A percentile compares a stretch with the other conserved stretches of the same genome.
These are phyloP conservation scores for Salix arbutifolia DNA, from an alignment of 345 rosid genomes.

Conservation along the genomic window DNA sequence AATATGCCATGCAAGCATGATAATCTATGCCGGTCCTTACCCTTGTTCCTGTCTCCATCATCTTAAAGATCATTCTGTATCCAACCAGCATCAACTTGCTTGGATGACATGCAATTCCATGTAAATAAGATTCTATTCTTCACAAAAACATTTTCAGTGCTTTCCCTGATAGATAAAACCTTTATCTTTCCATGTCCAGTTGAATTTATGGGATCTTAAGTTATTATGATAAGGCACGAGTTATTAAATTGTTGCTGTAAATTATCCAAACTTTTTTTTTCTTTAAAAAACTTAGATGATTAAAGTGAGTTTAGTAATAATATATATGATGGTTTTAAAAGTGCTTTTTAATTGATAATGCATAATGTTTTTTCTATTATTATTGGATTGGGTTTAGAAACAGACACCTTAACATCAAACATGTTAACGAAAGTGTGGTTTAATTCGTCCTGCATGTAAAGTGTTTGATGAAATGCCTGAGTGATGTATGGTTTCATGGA, in stretches of 20 bases:
- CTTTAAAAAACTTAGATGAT: no score
- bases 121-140: not conserved
- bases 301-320: no score
- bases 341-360: no score
- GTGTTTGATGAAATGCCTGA: conserved; percentile 69
- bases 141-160: not conserved
- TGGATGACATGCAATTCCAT: not conserved
- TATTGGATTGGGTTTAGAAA: conserved; percentile 31
- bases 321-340: no score
- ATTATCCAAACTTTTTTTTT: no score
- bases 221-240: no score
- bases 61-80: not conserved
- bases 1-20: not conserved
- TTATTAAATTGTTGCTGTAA: no score
- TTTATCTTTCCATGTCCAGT: not conserved
- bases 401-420: conserved; percentile 46
- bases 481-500: conserved; percentile 73
- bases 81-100: not conserved
- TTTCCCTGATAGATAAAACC: not conserved
- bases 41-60: not conserved
- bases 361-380: not conserved
- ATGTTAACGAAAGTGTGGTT: conserved; percentile 52
- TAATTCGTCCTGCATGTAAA: conserved; percentile 38
- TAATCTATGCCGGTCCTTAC: not conserved
- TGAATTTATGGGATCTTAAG: no score